Base-by-base conservation (phyloP, 78 protist species). In the Dictyostelium purpureum region DNA sequence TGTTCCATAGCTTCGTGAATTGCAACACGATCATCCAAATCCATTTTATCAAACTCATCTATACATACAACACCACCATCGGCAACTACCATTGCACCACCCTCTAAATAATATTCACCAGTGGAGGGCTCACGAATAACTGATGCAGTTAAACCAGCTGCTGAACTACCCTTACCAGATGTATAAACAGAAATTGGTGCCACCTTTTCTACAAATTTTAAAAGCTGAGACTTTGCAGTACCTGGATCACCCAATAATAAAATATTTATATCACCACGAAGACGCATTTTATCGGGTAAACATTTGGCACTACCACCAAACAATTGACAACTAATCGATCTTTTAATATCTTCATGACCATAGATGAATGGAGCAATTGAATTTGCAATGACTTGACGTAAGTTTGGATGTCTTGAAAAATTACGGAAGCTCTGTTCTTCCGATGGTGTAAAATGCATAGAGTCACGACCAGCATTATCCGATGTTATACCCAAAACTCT, bases 1-100 rank as follows among this genome's bases (percentile, higher is more conserved):
- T 99, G 99, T 93, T 99, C 99, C 99, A 99, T 99, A 43, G 99
- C 99, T 78, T 98, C 99, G 93, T 97, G 99, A 73, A 98, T 98
- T n/a, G 99, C 99, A 6, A 97, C 99, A 12, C 97, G 79, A 89
- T 96, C 99, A 28, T 88, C 77, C 14, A 43, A 94, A 81, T 77
- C 57, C 99, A 98, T 98, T 88, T 99, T 99, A 79, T 99, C 99
- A 87, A 99, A 98, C 96, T 99, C 99, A 92, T 98, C 99, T 65
- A 99, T 99, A 90, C 99, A 99, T 14, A 98, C 99, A 10, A 99
- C 65, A 52, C 99, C 99, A 12, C 99, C 99, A 67, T 99, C 99
- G n/a, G 99, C 99, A 2, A 99, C 97, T 11, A 99, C 99, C 99
- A 99, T 97, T 31, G 99, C 99, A 14, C 99, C 99, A 42, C 99